Evolutionary conservation across 768 basidiomycete genomes (phyloP).

Genomic region (Collybia nuda): DNA sequence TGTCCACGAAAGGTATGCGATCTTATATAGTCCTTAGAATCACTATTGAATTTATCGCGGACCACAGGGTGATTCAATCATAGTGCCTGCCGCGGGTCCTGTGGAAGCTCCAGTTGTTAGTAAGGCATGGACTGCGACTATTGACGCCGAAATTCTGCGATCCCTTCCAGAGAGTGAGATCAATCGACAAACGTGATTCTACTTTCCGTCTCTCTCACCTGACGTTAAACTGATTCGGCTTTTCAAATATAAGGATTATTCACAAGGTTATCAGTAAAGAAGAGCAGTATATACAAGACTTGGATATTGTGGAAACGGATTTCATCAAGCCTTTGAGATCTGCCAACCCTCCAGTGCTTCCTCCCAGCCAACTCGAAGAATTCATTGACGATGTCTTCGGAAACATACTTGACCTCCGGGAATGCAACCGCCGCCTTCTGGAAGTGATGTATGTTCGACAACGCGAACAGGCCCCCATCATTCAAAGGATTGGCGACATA

Average conservation of each 20-base stretch:
- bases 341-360: constrained; percentile 43
- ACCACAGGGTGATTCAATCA: constrained; percentile 28
- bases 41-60: neutral
- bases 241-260: constrained; percentile 53
- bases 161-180: constrained; percentile 77
- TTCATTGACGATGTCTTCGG: constrained; percentile 92
- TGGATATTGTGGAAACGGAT: constrained; percentile 78
- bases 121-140: constrained; percentile 46
- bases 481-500: constrained; percentile 85
- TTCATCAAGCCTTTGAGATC: constrained; percentile 48
- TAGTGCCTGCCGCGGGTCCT: constrained; percentile 21
- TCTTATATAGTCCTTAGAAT: neutral
- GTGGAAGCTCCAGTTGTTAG: constrained; percentile 30
- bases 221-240: neutral
- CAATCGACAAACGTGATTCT: constrained; percentile 69
- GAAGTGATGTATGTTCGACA: constrained; percentile 87
- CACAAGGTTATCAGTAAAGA: constrained; percentile 88
- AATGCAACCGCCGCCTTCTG: constrained; percentile 79
- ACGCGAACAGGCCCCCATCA: constrained; percentile 79
- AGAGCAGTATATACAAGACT: constrained; percentile 85
- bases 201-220: neutral
- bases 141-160: constrained; percentile 35
- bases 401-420: constrained; percentile 85
- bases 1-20: constrained; percentile 68
- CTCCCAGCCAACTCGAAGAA: constrained; percentile 59